Percentiles rank a stretch among this genome's conserved stretches.
These are phyloP conservation scores for Nicotiana benthamiana DNA, from an alignment of 257 asterid genomes.

Conservation along the genomic window DNA sequence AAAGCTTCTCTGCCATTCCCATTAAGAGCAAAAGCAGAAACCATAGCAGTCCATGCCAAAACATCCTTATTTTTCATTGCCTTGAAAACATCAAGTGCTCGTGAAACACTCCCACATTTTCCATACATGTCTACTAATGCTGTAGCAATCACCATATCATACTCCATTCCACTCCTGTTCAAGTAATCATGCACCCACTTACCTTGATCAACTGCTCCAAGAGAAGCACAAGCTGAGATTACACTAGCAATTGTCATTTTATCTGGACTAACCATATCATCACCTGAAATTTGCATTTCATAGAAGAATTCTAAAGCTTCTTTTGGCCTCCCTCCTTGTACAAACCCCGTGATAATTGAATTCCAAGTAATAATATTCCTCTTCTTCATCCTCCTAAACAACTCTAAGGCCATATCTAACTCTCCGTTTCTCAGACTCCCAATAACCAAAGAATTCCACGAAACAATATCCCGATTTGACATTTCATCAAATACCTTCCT, in stretches of 20 bases:
- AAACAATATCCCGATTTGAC: slow-evolving; percentile 54
- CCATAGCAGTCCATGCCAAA: slow-evolving; percentile 74
- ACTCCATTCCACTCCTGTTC: slow-evolving; percentile 42
- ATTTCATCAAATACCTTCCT: slow-evolving; percentile 66
- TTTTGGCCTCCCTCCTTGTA: slow-evolving; percentile 63
- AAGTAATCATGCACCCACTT: slow-evolving; percentile 60
- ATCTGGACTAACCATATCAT: slow-evolving; percentile 41
- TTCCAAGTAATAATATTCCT: slow-evolving; percentile 68
- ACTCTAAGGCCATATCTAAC: slow-evolving; percentile 39
- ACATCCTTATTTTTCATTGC: slow-evolving; percentile 57
- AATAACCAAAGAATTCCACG: slow-evolving; percentile 59
- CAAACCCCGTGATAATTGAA: slow-evolving; percentile 71
- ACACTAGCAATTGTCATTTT: slow-evolving; percentile 64
- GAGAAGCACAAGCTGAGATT: slow-evolving; percentile 74
- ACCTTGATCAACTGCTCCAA: slow-evolving; percentile 75
- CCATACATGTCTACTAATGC: slow-evolving; percentile 84
- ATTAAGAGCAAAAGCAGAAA: slow-evolving; percentile 59
- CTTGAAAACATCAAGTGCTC: slow-evolving; percentile 47
- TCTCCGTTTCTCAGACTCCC: slow-evolving; percentile 56
- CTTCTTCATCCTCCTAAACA: slow-evolving; percentile 44
- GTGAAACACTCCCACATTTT: slow-evolving; percentile 53
- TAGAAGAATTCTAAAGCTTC: slow-evolving; percentile 58
- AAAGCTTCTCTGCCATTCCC: slow-evolving; percentile 53
- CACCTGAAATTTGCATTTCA: slow-evolving; percentile 45
- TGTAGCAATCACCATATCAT: slow-evolving; percentile 72